Conservation (phyloP, 371 early-diverging fungal genomes). For the Mortierella sp. region DNA sequence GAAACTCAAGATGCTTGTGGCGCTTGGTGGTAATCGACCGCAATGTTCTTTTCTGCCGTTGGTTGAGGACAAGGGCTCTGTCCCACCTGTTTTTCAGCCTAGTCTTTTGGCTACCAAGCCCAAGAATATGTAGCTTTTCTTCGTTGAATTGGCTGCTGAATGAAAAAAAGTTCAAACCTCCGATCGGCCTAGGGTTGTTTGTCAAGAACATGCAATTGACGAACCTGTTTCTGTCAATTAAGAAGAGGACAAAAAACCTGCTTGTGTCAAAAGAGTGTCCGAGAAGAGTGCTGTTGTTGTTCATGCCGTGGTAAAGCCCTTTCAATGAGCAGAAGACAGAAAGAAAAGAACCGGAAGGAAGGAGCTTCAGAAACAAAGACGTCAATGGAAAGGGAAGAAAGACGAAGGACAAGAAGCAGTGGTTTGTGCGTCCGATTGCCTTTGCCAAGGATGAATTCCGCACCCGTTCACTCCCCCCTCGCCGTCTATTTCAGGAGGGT, state of each 20-base stretch:
- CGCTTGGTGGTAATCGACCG: slow-evolving; percentile 2
- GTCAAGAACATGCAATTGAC: not conserved
- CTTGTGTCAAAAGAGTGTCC: not conserved
- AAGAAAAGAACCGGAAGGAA: not conserved
- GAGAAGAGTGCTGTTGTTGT: not conserved
- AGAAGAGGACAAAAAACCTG: not conserved
- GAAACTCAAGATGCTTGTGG: not conserved
- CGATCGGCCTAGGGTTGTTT: not conserved
- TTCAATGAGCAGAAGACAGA: not conserved
- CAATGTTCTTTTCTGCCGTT: slow-evolving; percentile 31
- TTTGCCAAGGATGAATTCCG: too few relatives aligned
- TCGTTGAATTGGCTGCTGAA: not conserved
- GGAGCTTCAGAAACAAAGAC: not conserved
- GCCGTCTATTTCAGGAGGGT: not conserved
- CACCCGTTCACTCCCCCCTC: not conserved
- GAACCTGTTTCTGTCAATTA: not conserved
- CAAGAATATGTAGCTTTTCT: not conserved
- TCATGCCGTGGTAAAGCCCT: not conserved
- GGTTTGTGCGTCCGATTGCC: not conserved
- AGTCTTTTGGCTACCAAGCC: slow-evolving; percentile 3
- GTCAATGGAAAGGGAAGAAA: not conserved
- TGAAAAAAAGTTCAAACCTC: too few relatives aligned
- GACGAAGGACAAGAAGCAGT: not conserved
- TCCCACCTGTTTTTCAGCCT: slow-evolving; percentile 15
- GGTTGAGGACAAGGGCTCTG: slow-evolving; percentile 22